Conservation (phyloP, 2,329 filamentous ascomycete species). For the Clonostachys byssicola region DNA sequence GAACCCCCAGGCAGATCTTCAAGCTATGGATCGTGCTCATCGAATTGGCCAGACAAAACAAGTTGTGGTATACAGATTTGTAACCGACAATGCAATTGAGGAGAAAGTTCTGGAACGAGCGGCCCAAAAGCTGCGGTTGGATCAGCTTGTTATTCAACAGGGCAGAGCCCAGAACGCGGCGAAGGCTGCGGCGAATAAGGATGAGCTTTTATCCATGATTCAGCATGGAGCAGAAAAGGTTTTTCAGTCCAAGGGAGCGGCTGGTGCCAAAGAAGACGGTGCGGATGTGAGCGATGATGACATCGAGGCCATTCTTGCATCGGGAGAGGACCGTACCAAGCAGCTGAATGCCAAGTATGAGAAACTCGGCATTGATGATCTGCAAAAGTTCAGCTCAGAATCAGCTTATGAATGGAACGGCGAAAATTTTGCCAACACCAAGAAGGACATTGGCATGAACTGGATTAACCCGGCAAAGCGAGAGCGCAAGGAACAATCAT, state of each 20-base stretch:
- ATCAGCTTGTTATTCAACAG: constrained; percentile 97
- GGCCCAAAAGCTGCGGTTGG: constrained; percentile 91
- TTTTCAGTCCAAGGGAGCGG: constrained; percentile 70
- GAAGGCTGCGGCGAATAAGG: constrained; percentile 91
- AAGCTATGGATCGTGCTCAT: constrained; percentile 98
- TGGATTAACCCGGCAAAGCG: constrained; percentile 99
- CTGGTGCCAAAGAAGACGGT: constrained; percentile 56
- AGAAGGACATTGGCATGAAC: constrained; percentile 86
- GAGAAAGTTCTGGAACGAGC: constrained; percentile 97
- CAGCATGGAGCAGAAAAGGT: constrained; percentile 97
- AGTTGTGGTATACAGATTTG: constrained; percentile 92
- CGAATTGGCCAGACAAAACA: constrained; percentile 99
- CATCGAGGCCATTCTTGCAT: constrained; percentile 81
- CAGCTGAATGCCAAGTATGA: constrained; percentile 92
- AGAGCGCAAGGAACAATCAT: constrained; percentile 95
- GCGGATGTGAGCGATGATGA: constrained; percentile 77
- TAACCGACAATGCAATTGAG: constrained; percentile 97
- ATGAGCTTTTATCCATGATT: constrained; percentile 96
- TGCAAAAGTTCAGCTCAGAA: constrained; percentile 97
- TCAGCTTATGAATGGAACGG: constrained; percentile 99
- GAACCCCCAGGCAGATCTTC: constrained; percentile 97
- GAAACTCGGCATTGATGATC: constrained; percentile 91
- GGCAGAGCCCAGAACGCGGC: constrained; percentile 86
- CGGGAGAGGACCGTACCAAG: constrained; percentile 85
- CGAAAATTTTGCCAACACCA: constrained; percentile 86